phyloP scores from a whole-genome alignment of 202 grass and related monocot species.

The Panicum hallii region DNA sequence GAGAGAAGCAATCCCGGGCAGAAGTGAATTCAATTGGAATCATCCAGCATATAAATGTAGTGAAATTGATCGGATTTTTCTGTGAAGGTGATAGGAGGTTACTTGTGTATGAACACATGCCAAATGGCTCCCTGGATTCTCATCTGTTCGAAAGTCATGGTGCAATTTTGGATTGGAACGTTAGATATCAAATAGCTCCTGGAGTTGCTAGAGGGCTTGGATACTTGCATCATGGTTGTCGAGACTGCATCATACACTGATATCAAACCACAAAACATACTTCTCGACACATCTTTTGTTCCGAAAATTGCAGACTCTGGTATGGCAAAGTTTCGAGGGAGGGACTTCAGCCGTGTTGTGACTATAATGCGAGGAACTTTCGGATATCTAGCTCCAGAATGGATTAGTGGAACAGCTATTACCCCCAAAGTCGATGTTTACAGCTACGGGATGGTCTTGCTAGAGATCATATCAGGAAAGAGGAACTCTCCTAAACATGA shows the following conservation, averaged over 20 bases:
- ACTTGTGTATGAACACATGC: slow-evolving; percentile 65
- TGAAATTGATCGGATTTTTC: slow-evolving; percentile 56
- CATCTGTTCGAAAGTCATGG: slow-evolving; percentile 34
- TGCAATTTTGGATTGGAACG: slow-evolving; percentile 6
- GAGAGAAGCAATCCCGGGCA: slow-evolving; percentile 62
- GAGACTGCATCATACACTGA: slow-evolving; percentile 65
- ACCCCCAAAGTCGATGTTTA: slow-evolving; percentile 54
- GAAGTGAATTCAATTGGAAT: slow-evolving; percentile 59
- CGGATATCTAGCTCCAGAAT: slow-evolving; percentile 53
- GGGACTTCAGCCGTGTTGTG: slow-evolving; percentile 67
- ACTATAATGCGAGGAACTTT: slow-evolving; percentile 55
- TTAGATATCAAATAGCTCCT: slow-evolving; percentile 47
- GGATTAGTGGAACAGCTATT: slow-evolving; percentile 42
- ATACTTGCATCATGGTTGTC: slow-evolving; percentile 61
- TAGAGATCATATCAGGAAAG: slow-evolving; percentile 50
- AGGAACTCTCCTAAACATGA: slow-evolving; percentile 26
- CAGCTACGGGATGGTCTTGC: slow-evolving; percentile 41
- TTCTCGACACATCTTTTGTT: slow-evolving; percentile 46
- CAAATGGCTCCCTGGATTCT: slow-evolving; percentile 46
- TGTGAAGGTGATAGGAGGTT: slow-evolving; percentile 47
- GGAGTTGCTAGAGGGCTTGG: slow-evolving; percentile 54
- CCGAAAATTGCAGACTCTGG: slow-evolving; percentile 67
- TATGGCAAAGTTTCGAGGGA: slow-evolving; percentile 66
- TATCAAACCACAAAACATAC: slow-evolving; percentile 65
- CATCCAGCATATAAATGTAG: slow-evolving; percentile 59